Conservation (phyloP, 768 basidiomycete genomes). For the Ephemerocybe angulata region DNA sequence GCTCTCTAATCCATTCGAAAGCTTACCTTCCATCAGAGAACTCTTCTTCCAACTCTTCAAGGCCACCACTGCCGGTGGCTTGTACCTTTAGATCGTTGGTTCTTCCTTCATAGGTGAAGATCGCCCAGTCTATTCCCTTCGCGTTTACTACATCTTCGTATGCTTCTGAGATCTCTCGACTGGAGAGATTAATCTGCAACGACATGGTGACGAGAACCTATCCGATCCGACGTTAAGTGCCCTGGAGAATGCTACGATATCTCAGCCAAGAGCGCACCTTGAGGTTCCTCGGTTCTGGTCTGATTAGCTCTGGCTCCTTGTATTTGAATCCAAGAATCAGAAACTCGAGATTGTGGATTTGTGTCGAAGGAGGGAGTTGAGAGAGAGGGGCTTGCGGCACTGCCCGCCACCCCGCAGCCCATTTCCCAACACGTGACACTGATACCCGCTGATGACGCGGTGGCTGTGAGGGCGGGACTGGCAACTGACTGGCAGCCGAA, state of each 20-base stretch:
- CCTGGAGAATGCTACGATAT: background rate
- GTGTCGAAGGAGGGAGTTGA: too few relatives aligned
- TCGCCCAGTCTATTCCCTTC: slow-evolving; percentile 68
- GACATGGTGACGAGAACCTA: slow-evolving; percentile 49
- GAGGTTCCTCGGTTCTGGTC: too few relatives aligned
- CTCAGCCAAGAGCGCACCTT: background rate
- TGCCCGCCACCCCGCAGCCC: too few relatives aligned
- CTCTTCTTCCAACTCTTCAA: slow-evolving; percentile 90
- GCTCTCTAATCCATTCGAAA: too few relatives aligned
- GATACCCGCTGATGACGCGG: too few relatives aligned
- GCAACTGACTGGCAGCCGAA: too few relatives aligned
- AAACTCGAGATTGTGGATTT: too few relatives aligned
- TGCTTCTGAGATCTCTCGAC: slow-evolving; percentile 65
- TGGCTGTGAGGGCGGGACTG: too few relatives aligned
- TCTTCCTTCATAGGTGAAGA: slow-evolving; percentile 78
- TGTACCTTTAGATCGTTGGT: slow-evolving; percentile 88
- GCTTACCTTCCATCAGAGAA: slow-evolving; percentile 90
- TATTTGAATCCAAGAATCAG: too few relatives aligned
- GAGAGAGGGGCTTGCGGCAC: too few relatives aligned
- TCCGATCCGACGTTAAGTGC: background rate
- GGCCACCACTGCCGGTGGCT: slow-evolving; percentile 76
- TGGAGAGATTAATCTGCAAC: slow-evolving; percentile 74
- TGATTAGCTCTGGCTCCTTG: too few relatives aligned
- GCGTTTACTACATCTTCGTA: slow-evolving; percentile 73
- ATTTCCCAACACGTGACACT: too few relatives aligned